A percentile compares a stretch with the other conserved stretches of the same genome.
Evolutionary conservation across 2,329 filamentous ascomycete genomes (phyloP).

Genomic region (Aaosphaeria arxii): DNA sequence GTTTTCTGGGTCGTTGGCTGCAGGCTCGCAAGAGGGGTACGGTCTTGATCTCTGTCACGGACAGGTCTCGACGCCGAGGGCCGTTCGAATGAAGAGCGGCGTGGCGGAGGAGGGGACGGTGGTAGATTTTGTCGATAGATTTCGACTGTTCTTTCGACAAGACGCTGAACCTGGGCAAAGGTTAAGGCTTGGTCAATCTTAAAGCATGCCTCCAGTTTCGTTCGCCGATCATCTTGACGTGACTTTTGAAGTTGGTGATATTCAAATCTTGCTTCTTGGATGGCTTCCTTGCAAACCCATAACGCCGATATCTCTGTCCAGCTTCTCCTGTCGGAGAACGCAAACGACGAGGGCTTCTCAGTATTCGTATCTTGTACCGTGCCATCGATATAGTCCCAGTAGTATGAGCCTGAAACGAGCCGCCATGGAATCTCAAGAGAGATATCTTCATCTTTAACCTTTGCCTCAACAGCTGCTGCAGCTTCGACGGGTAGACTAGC

Average conservation of each 20-base stretch:
- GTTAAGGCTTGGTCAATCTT: conserved; percentile 31
- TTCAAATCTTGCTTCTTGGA: conserved; percentile 29
- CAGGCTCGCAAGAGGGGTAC: conserved; percentile 18
- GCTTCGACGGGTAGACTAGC: conserved; percentile 25
- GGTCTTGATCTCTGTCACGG: conserved; percentile 15
- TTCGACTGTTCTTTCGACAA: conserved; percentile 39
- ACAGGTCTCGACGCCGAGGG: conserved; percentile 5
- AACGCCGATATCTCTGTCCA: conserved; percentile 37
- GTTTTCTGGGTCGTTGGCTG: conserved; percentile 6
- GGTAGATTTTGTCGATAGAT: conserved; percentile 27
- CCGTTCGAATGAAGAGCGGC: conserved; percentile 22
- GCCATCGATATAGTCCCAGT: conserved; percentile 35
- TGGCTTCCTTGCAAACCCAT: conserved; percentile 38
- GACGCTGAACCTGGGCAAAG: conserved; percentile 31
- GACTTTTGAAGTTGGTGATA: conserved; percentile 34
- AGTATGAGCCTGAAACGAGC: conserved; percentile 27
- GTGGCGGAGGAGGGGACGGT: conserved; percentile 7
- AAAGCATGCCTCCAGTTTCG: conserved; percentile 34
- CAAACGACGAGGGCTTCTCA: conserved; percentile 20
- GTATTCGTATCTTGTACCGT: conserved; percentile 29
- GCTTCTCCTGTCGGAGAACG: conserved; percentile 24
- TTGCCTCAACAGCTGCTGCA: conserved; percentile 27
- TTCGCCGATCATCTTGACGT: conserved; percentile 23
- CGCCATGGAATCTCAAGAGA: conserved; percentile 37
- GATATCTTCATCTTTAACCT: conserved; percentile 27